Conservation (phyloP, 1,284 basidiomycete species). For the Ustilago hordei region DNA sequence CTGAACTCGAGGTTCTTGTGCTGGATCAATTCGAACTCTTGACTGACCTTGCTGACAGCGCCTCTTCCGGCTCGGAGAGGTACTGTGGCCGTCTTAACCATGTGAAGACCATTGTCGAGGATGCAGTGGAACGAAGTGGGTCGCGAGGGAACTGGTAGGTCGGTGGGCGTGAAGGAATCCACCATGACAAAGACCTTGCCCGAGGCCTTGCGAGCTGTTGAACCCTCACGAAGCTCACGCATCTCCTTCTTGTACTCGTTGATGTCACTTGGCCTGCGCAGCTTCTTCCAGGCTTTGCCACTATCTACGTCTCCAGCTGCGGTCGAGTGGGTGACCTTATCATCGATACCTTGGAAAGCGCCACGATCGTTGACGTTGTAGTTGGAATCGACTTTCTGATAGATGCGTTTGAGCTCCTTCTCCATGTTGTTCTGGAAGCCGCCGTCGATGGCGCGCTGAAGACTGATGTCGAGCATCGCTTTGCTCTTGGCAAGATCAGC, state of each 20-base stretch:
- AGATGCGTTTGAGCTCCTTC: constrained; percentile 61
- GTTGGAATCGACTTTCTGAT: constrained; percentile 69
- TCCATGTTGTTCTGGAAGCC: constrained; percentile 60
- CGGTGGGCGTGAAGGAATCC: constrained; percentile 64
- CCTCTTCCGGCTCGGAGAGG: constrained; percentile 75
- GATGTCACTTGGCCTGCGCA: constrained; percentile 92
- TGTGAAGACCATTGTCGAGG: constrained; percentile 95
- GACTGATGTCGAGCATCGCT: constrained; percentile 54
- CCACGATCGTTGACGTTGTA: constrained; percentile 71
- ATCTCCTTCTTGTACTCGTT: constrained; percentile 93
- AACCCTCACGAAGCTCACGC: constrained; percentile 80
- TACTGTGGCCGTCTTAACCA: constrained; percentile 88
- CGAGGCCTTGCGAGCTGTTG: constrained; percentile 81
- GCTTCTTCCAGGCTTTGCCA: constrained; percentile 86
- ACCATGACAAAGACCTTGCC: constrained; percentile 91
- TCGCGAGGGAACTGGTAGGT: constrained; percentile 69
- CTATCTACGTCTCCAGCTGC: constrained; percentile 82
- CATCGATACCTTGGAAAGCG: constrained; percentile 54
- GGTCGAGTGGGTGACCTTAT: constrained; percentile 76
- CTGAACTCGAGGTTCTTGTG: constrained; percentile 67
- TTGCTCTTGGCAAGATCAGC: constrained; percentile 56
- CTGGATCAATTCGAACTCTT: constrained; percentile 82
- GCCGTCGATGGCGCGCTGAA: constrained; percentile 54
- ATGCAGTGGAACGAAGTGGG: constrained; percentile 85
- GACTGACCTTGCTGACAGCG: constrained; percentile 77